Conservation (phyloP, 225 moss, liverwort and hornwort species). For the Antitrichia curtipendula region DNA sequence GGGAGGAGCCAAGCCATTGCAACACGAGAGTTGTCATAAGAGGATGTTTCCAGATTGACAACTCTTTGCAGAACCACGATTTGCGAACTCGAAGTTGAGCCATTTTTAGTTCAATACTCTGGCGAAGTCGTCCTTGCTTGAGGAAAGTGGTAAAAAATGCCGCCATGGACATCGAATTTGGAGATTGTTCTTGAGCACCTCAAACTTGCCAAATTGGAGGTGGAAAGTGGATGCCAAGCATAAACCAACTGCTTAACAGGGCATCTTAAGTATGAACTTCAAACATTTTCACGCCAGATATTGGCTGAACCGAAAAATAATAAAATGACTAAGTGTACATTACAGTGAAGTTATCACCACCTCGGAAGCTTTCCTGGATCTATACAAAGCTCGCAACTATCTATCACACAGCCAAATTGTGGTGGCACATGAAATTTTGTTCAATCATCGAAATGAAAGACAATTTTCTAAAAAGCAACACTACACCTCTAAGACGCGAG, state of each 20-base stretch:
- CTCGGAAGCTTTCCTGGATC: not conserved
- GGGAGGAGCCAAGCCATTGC: no score
- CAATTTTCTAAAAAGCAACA: not conserved
- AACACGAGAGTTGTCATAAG: no score
- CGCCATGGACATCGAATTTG: not conserved
- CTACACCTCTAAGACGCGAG: not conserved
- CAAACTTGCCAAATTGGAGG: not conserved
- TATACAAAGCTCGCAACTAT: conserved; percentile 1
- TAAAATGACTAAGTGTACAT: not conserved
- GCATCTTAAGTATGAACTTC: not conserved
- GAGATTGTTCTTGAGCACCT: not conserved
- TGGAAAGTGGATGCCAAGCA: not conserved
- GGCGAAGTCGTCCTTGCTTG: not conserved
- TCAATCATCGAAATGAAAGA: not conserved
- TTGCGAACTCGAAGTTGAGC: not conserved
- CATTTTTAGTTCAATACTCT: not conserved
- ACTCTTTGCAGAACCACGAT: not conserved
- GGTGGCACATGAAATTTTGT: not conserved
- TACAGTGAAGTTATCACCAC: not conserved
- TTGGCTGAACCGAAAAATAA: not conserved
- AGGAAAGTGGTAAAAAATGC: not conserved
- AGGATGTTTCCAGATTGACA: not conserved
- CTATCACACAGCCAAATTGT: not conserved
- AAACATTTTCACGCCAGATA: not conserved
- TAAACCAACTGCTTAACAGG: not conserved